Evolutionary conservation across 139 green algal genomes (phyloP).

Genomic region (Chlorella ohadii): DNA sequence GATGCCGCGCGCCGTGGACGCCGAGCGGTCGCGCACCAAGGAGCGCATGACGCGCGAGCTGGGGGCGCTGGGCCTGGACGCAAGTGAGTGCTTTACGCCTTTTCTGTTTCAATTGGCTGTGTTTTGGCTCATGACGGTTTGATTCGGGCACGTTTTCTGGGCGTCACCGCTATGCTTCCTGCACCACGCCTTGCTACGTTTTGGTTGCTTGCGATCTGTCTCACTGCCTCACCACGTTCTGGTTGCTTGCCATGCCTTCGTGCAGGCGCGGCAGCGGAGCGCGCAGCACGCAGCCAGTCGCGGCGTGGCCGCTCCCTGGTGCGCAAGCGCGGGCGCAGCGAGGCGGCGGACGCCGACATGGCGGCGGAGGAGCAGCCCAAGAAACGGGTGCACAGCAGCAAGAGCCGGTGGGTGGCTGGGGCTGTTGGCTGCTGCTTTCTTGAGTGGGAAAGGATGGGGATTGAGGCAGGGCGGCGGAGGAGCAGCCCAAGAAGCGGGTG

Average conservation of each 20-base stretch:
- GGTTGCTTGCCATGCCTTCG: too few species aligned
- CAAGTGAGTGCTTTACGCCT: slow-evolving; percentile 25
- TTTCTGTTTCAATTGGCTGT: too few species aligned
- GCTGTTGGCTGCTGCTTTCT: too few species aligned
- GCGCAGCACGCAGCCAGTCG: slow-evolving; percentile 64
- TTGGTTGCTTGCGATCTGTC: too few species aligned
- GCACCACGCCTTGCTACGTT: too few species aligned
- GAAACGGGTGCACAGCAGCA: slow-evolving; percentile 89
- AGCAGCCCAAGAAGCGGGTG: slow-evolving; percentile 75
- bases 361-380: slow-evolving; percentile 53
- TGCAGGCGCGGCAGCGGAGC: slow-evolving; percentile 67
- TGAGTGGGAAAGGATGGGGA: too few species aligned
- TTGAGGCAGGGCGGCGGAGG: slow-evolving; percentile 60
- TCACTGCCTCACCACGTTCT: background rate
- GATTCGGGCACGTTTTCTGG: too few species aligned
- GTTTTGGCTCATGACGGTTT: too few species aligned
- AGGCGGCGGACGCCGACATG: slow-evolving; percentile 62
- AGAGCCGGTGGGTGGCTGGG: slow-evolving; percentile 59
- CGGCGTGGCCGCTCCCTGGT: slow-evolving; percentile 46
- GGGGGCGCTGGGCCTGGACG: slow-evolving; percentile 88
- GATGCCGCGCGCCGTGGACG: slow-evolving; percentile 75
- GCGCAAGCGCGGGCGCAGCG: slow-evolving; percentile 74
- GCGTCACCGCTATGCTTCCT: too few species aligned
- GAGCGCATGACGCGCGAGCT: slow-evolving; percentile 65
- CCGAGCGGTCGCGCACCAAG: slow-evolving; percentile 58